Evolutionary conservation across 2,329 filamentous ascomycete species (phyloP).

Genomic region (Epichloe gansuensis): DNA sequence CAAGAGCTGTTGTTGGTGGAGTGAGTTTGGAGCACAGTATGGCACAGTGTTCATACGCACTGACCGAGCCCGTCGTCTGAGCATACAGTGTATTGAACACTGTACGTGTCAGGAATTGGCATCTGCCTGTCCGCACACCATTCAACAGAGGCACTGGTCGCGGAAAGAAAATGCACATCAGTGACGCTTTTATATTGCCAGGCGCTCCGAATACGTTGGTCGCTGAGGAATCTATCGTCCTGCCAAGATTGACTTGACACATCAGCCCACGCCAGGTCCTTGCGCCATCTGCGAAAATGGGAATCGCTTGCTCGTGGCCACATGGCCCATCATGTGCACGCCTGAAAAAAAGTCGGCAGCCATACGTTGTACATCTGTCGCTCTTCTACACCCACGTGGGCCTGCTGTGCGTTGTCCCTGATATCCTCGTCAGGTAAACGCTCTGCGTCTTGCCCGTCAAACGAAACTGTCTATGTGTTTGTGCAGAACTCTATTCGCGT

Average conservation of each 20-base stretch:
- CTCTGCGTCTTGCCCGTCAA: no score
- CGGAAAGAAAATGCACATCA: neutral
- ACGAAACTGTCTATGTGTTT: no score
- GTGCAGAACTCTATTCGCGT: conserved; percentile 12
- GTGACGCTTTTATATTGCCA: neutral
- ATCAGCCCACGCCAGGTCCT: neutral
- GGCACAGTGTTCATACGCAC: neutral
- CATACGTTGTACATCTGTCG: neutral
- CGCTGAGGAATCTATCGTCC: neutral
- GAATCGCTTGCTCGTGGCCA: neutral
- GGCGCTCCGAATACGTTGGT: no score
- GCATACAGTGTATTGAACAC: neutral
- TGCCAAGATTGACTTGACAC: neutral
- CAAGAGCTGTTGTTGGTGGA: neutral
- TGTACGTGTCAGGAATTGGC: neutral
- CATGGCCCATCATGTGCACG: neutral
- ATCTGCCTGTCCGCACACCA: no score
- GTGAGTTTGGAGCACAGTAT: neutral
- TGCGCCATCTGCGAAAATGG: neutral
- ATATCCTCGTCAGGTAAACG: no score
- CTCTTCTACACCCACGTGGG: neutral
- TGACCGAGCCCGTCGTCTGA: no score
- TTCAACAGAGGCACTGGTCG: no score
- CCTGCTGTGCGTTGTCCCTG: neutral
- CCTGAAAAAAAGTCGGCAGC: no score